phyloP scores from a whole-genome alignment of 208 protist genomes.

The Naegleria fowleri region DNA sequence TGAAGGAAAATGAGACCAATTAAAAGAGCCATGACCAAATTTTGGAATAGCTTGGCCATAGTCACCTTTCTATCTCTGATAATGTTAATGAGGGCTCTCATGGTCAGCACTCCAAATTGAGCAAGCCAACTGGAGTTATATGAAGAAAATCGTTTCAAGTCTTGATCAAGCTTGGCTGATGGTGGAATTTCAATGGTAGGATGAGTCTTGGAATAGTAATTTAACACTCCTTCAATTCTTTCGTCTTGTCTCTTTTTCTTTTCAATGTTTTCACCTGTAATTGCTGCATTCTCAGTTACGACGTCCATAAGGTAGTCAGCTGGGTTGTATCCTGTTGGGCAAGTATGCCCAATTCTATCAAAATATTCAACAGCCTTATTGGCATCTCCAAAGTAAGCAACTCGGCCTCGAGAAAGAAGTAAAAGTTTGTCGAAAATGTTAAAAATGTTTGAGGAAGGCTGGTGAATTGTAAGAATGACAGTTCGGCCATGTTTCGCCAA shows the following conservation, averaged over 20 bases:
- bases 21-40: background rate
- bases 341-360: conserved; percentile 31
- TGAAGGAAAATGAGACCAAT: conserved; percentile 27
- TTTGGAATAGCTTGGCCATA: conserved; percentile 16
- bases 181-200: background rate
- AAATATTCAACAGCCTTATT: conserved; percentile 32
- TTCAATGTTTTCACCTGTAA: background rate
- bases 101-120: background rate
- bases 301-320: conserved; percentile 40
- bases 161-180: background rate
- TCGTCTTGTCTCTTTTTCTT: background rate
- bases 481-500: conserved; percentile 44
- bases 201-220: background rate
- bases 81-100: background rate
- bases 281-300: background rate
- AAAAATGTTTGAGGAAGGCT: conserved; percentile 64
- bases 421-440: conserved; percentile 19
- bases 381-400: conserved; percentile 28
- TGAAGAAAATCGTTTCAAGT: conserved; percentile 34
- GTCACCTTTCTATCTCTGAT: conserved; percentile 14
- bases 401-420: background rate
- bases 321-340: conserved; percentile 33
- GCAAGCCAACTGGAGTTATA: conserved; percentile 5
- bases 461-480: conserved; percentile 58
- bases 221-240: background rate